These are phyloP conservation scores for Penicillium roqueforti DNA, from an alignment of 495 filamentous ascomycete genomes.

Conservation along the genomic window DNA sequence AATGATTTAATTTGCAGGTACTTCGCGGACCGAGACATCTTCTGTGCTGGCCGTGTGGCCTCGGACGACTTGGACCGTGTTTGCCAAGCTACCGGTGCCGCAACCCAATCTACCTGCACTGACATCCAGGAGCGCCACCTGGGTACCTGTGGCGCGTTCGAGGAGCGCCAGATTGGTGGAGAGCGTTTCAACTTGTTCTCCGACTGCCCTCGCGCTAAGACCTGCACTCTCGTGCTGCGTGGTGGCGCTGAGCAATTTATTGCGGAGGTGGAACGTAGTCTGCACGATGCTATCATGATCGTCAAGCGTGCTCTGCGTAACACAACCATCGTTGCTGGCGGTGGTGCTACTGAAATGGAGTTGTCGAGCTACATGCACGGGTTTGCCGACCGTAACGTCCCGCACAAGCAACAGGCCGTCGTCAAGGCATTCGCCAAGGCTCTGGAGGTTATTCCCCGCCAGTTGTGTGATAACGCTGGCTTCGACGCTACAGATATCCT, in stretches of 20 bases:
- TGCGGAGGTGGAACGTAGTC: conserved; percentile 91
- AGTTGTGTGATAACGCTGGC: conserved; percentile 96
- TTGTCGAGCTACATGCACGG: conserved; percentile 86
- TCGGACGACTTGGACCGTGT: conserved; percentile 95
- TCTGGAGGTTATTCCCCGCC: conserved; percentile 91
- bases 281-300: conserved; percentile 99
- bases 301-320: conserved; percentile 96
- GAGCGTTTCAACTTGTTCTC: conserved; percentile 99
- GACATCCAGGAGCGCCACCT: conserved; percentile 88
- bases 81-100: conserved; percentile 87
- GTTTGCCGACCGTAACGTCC: conserved; percentile 86
- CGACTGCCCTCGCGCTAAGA: conserved; percentile 90
- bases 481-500: conserved; percentile 98
- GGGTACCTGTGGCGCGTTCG: conserved; percentile 84
- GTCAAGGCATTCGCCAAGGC: conserved; percentile 98
- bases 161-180: conserved; percentile 94
- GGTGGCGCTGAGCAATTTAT: conserved; percentile 99
- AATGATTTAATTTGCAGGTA: conserved; percentile 46
- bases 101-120: conserved; percentile 91
- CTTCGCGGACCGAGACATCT: conserved; percentile 97
- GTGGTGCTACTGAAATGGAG: conserved; percentile 96
- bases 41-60: conserved; percentile 93
- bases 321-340: conserved; percentile 88
- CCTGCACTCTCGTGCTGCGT: conserved; percentile 91
- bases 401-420: conserved; percentile 92